A percentile compares a stretch with the other conserved stretches of the same genome.
phyloP scores from a whole-genome alignment of 495 filamentous ascomycete species.

The Emericellopsis terricola region DNA sequence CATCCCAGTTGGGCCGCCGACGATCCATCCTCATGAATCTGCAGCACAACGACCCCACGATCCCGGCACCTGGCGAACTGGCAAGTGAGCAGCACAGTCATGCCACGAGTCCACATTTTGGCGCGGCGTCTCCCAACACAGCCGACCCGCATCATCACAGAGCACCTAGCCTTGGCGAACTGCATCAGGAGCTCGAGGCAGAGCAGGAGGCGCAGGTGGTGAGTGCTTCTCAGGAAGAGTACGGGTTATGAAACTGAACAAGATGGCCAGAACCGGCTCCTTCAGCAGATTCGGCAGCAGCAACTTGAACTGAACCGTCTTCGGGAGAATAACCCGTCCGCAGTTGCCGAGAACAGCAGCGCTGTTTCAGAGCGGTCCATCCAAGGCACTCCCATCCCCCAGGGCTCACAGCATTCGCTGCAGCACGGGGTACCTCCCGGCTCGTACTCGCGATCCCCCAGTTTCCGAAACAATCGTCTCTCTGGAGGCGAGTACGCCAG shows the following conservation, averaged over 20 bases:
- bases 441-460: slow-evolving; percentile 28
- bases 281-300: slow-evolving; percentile 76
- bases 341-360: slow-evolving; percentile 43
- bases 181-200: slow-evolving; percentile 87
- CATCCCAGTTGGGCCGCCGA: slow-evolving; percentile 38
- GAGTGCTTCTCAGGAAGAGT: slow-evolving; percentile 8
- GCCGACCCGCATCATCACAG: slow-evolving; percentile 43
- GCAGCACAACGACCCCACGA: slow-evolving; percentile 46
- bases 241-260: background rate
- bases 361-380: slow-evolving; percentile 49
- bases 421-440: slow-evolving; percentile 8
- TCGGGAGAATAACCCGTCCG: slow-evolving; percentile 29
- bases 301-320: slow-evolving; percentile 64
- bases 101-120: slow-evolving; percentile 36
- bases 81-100: slow-evolving; percentile 17
- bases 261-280: slow-evolving; percentile 54
- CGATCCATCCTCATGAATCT: slow-evolving; percentile 60
- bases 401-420: slow-evolving; percentile 8
- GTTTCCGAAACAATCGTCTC: slow-evolving; percentile 34
- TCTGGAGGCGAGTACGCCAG: slow-evolving; percentile 39
- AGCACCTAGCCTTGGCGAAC: slow-evolving; percentile 73
- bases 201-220: slow-evolving; percentile 94
- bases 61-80: slow-evolving; percentile 48
- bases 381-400: slow-evolving; percentile 30
- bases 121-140: slow-evolving; percentile 36